Evolutionary conservation across 441 rosid species (phyloP), one percentile per base, ranked within the genome.

Genomic region (Geranium incanum): DNA sequence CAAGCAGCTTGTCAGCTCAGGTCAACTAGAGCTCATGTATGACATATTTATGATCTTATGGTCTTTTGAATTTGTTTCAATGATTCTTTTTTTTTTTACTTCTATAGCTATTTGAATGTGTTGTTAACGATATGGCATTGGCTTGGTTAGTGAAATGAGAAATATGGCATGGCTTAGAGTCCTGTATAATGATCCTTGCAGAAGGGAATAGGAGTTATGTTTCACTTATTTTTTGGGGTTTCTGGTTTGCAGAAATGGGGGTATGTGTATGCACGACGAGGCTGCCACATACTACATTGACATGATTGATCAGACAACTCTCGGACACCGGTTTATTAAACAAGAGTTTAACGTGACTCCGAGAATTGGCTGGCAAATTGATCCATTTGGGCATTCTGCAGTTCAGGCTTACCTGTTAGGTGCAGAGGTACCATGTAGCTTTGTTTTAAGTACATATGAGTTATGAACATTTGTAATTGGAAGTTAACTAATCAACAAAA

Each of bases 241-340:
- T 68, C 71, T 72, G 63, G 73, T n/a, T 74, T 75, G 66, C 80
- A 95, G 98, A 88, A 95, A 95, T 77, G 98, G 99, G 33, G 99
- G 99, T 13, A 88, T 89, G 93, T 89, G 97, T 78, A 95, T 95
- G 99, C 99, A 95, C 68, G 99, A 95, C 81, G 99, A 95, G 81
- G 99, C 99, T 13, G 88, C 81, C 67, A 83, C 95, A 1, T 97
- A 93, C 79, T 95, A 91, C 81, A 89, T 95, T 78, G 99, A 95
- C 80, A 95, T 95, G 97, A 91, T 95, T 80, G 99, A 95, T 78
- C 99, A 95, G 81, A 93, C 95, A 67, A 88, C 97, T 71, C 95
- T 93, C 19, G 99, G 99, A 38, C 99, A 95, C 76, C 84, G 84
- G 36, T 93, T 86, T 73, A 89, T 95, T 55, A 81, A 86, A 79